A percentile compares a stretch with the other conserved stretches of the same genome.
phyloP scores from a whole-genome alignment of 2,329 filamentous ascomycete genomes.

The Onygena corvina region DNA sequence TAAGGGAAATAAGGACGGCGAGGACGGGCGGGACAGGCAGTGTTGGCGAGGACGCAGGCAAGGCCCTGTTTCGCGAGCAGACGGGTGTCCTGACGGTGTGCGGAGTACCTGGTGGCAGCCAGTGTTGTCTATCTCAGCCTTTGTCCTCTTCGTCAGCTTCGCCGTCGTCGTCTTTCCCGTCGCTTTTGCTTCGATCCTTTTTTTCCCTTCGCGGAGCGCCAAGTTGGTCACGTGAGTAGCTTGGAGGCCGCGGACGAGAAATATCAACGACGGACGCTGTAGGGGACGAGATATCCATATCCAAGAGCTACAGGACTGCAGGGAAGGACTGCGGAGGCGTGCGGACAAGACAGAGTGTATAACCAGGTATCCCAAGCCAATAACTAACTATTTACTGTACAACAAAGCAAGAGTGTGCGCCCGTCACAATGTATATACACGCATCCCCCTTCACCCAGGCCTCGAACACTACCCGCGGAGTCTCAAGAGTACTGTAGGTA shows the following conservation, averaged over 20 bases:
- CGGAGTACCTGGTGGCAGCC: no score
- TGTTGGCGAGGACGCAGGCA: neutral
- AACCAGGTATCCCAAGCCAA: no score
- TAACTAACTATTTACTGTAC: no score
- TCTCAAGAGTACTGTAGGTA: no score
- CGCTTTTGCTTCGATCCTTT: neutral
- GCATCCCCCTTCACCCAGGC: no score
- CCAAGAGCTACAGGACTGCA: neutral
- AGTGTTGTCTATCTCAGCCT: no score
- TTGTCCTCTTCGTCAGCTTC: neutral
- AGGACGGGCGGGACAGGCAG: neutral
- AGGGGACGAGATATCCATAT: no score
- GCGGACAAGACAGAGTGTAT: constrained; percentile 17
- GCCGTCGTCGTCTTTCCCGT: neutral
- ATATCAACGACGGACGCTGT: neutral
- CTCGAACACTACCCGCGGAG: no score
- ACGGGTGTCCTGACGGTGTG: no score
- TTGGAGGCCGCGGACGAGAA: neutral
- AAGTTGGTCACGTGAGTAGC: neutral
- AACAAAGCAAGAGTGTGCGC: no score
- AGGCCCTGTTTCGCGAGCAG: no score
- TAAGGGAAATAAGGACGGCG: constrained; percentile 3
- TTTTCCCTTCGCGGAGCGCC: neutral
- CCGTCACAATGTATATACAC: no score
- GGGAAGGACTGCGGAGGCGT: neutral